Evolutionary conservation across 2,329 filamentous ascomycete species (phyloP).

Genomic region (Plenodomus biglobosus): DNA sequence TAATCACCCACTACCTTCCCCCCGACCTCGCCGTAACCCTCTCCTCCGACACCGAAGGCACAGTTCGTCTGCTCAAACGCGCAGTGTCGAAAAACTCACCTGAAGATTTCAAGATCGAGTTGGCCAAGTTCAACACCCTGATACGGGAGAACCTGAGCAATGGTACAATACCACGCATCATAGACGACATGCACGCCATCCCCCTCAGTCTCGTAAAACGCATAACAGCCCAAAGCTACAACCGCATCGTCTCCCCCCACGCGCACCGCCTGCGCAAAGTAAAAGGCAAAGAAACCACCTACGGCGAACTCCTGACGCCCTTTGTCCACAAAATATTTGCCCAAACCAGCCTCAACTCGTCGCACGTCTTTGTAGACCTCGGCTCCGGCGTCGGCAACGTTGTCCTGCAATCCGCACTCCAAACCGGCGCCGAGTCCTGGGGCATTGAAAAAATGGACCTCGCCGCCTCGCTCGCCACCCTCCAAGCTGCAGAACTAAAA

Average conservation of each 20-base stretch:
- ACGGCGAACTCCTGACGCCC: conserved; percentile 84
- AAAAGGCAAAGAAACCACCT: conserved; percentile 88
- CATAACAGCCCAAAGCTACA: conserved; percentile 85
- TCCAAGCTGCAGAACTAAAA: conserved; percentile 79
- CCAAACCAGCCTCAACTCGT: conserved; percentile 74
- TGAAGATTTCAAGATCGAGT: conserved; percentile 69
- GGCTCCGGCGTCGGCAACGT: conserved; percentile 97
- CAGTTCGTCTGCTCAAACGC: conserved; percentile 75
- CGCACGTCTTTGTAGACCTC: conserved; percentile 88
- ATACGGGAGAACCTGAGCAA: conserved; percentile 66
- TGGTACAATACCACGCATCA: conserved; percentile 70
- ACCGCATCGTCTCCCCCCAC: conserved; percentile 86
- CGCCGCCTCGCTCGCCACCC: conserved; percentile 76
- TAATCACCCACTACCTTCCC: conserved; percentile 73
- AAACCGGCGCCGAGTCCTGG: conserved; percentile 92
- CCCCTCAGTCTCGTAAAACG: conserved; percentile 69
- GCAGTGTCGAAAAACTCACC: conserved; percentile 68
- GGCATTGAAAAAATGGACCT: conserved; percentile 96
- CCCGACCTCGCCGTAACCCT: conserved; percentile 67
- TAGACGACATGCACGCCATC: conserved; percentile 69
- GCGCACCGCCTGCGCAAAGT: conserved; percentile 84
- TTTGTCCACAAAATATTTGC: conserved; percentile 83
- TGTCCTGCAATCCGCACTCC: conserved; percentile 87
- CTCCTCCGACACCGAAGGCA: conserved; percentile 70
- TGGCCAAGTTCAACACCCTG: conserved; percentile 75